Evolutionary conservation across 805 yeast species (phyloP).

Genomic region (Wickerhamomyces canadensis): DNA sequence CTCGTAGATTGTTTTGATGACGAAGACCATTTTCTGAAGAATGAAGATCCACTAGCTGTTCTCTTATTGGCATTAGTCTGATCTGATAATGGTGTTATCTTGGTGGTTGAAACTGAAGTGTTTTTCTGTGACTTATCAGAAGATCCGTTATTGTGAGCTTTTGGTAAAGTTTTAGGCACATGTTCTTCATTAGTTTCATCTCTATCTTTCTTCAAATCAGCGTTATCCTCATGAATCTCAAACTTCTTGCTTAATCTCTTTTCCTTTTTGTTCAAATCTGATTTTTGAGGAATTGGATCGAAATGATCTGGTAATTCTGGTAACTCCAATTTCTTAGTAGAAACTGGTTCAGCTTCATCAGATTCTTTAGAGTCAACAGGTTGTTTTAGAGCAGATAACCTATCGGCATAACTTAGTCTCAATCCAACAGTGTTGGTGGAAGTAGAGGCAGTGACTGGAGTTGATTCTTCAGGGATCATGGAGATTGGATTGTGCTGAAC

Average conservation of each 20-base stretch:
- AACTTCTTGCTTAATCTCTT: slow-evolving; percentile 22
- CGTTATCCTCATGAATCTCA: slow-evolving; percentile 18
- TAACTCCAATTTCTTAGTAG: slow-evolving; percentile 10
- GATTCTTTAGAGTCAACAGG: neutral
- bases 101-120: slow-evolving; percentile 13
- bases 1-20: slow-evolving; percentile 16
- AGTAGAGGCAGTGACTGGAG: slow-evolving; percentile 9
- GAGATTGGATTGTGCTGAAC: slow-evolving; percentile 5
- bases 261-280: slow-evolving; percentile 3
- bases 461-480: slow-evolving; percentile 18
- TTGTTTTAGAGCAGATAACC: slow-evolving; percentile 24
- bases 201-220: slow-evolving; percentile 6
- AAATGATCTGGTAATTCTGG: slow-evolving; percentile 23
- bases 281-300: slow-evolving; percentile 7
- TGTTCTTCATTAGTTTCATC: slow-evolving; percentile 8
- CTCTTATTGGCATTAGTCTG: slow-evolving; percentile 20
- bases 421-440: slow-evolving; percentile 16
- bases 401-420: slow-evolving; percentile 35
- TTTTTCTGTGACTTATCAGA: slow-evolving; percentile 8
- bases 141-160: too few species aligned
- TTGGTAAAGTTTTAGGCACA: slow-evolving; percentile 11
- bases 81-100: slow-evolving; percentile 15
- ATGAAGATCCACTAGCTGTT: slow-evolving; percentile 17
- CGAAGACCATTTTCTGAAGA: slow-evolving; percentile 24
- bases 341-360: too few species aligned